Base-by-base conservation (phyloP, 495 filamentous ascomycete genomes). In the Podospora fimiseda region DNA sequence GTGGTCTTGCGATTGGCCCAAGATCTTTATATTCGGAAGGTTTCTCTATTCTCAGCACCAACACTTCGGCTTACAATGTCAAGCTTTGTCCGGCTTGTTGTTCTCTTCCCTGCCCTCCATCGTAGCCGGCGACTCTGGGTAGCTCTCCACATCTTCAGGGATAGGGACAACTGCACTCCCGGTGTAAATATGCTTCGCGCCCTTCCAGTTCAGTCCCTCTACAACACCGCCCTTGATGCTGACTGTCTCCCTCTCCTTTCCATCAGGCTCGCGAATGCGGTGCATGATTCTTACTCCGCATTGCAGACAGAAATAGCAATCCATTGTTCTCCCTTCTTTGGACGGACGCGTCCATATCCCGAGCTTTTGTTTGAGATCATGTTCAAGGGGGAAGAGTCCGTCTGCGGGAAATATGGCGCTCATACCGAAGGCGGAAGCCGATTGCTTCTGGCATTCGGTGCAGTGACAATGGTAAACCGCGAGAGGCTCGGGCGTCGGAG, bases 381-480 rank as follows among this genome's bases (percentile, higher is more conserved):
- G 36, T 0, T 70, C 46, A 4, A 81, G 68, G 13, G 80, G 79
- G 60, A 83, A 82, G 21, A 79, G 60, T 18, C 59, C 68, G 1
- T 55, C 56, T 2, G 67, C 60, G 22, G 68, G 63, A 59, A 69
- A 70, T 45, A 74, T 63, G 53, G 79, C 80, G 8, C 74, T 76
- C 14, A 77, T 79, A 30, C 81, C 80, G 56, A 77, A 82, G 4
- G 80, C 80, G 7, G 79, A 78, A 14, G 74, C 66, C 18, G 77
- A 76, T 61, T 83, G 79, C 62, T 77, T 77, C 40, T 70, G 76
- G 61, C 81, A 84, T 55, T 82, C 73, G 42, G 70, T 74, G 68
- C 81, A 85, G 65, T 84, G 81, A 62, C 81, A 83, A 64, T 75
- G 68, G 67, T 75, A 83, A 16, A 82, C 50, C 0, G 60, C 56